Evolutionary conservation across 768 basidiomycete species (phyloP).

Genomic region (Phaffia australis): DNA sequence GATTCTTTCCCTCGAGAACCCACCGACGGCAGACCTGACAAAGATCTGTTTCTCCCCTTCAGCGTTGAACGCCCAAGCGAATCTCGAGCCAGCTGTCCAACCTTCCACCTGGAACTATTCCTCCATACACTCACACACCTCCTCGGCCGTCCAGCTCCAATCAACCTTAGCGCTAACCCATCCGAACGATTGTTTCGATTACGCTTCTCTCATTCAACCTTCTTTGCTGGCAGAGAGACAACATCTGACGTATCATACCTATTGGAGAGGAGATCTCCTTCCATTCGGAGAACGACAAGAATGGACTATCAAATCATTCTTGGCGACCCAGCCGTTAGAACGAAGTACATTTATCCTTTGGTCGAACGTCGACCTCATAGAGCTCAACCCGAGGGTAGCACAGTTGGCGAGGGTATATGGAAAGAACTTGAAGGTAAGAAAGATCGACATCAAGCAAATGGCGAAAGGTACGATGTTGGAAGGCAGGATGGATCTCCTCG

Average conservation of each 20-base stretch:
- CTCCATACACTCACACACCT: neutral
- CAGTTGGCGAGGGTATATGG: slow-evolving; percentile 56
- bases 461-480: slow-evolving; percentile 69
- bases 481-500: slow-evolving; percentile 48
- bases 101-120: slow-evolving; percentile 25
- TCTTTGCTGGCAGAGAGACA: slow-evolving; percentile 28
- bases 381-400: slow-evolving; percentile 44
- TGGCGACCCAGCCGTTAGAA: slow-evolving; percentile 71
- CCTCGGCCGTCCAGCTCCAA: slow-evolving; percentile 52
- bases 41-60: slow-evolving; percentile 60
- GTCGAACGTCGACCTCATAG: slow-evolving; percentile 69
- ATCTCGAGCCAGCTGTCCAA: slow-evolving; percentile 40
- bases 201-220: slow-evolving; percentile 65
- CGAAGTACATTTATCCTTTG: slow-evolving; percentile 66
- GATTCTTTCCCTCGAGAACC: slow-evolving; percentile 47
- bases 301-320: slow-evolving; percentile 83
- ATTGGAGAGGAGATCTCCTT: slow-evolving; percentile 84
- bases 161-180: slow-evolving; percentile 66
- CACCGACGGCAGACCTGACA: slow-evolving; percentile 43
- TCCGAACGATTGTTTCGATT: slow-evolving; percentile 85
- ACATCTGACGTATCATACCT: slow-evolving; percentile 63
- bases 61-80: slow-evolving; percentile 49
- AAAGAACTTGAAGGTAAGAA: slow-evolving; percentile 56
- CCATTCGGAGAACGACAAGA: slow-evolving; percentile 73
- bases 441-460: slow-evolving; percentile 56